Evolutionary conservation across 371 early-diverging fungal species (phyloP), one percentile per base, ranked within the genome.

Genomic region (Chytridium lagenaria): DNA sequence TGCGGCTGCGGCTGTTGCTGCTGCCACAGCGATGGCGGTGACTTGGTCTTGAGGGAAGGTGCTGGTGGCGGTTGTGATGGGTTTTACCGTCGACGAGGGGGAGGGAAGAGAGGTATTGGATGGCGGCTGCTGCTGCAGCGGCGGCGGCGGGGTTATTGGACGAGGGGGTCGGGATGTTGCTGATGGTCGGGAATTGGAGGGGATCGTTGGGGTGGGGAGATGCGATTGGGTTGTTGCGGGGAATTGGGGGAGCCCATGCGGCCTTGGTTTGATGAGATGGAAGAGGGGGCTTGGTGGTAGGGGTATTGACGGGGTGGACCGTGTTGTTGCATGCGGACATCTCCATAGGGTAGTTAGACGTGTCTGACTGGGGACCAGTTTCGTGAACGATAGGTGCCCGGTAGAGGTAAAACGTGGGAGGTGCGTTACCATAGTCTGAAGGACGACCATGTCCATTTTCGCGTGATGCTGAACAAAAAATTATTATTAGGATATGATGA

Each of bases 11-110:
- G 63, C 63, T 3, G 63, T 63, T 10, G 63, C 63, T 2, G 63
- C 63, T 12, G 63, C 63, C 12, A 63, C 63, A 12, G 63, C 63
- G 23, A 63, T 63, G 36, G 63, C 63, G 15, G 63, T 63, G 34
- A 63, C 63, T 23, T 63, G 63, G 12, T 63, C 63, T 36, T 55
- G 55, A 10, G 55, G 23, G 26, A 55, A 16, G 10, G 55, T 26
- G 26, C 16, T 26, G 10, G 16, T 26, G 10, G 7, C 55, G 55
- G 55, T 26, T 26, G 55, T 55, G 7, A 5, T 26, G 30, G 55
- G 16, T 7, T 7, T 10, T 10, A 55, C 16, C 55, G 19, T 44
- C 19, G 44, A 44, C 44, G 44, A 44, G 44, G 12, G 44, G 44
- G 12, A 44, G 44, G 12, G 44, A 44, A 7, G 44, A 12, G 12